Evolutionary conservation across 2,329 filamentous ascomycete species (phyloP).

Genomic region (Penicillium sp.): DNA sequence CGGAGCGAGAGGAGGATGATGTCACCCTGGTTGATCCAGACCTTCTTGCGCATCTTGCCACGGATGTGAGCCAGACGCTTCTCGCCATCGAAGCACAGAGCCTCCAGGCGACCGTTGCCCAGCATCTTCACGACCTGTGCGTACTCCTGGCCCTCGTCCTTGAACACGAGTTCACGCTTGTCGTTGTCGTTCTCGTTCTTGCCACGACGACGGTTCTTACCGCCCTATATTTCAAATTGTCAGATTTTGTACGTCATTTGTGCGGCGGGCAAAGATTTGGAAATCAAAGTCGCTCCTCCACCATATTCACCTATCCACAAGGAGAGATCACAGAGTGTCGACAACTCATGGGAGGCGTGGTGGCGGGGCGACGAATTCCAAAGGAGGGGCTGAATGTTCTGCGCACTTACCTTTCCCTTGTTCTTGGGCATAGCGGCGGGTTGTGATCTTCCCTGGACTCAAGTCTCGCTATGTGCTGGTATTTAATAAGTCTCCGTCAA

Average conservation of each 20-base stretch:
- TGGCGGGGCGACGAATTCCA: conserved; percentile 23
- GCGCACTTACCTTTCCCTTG: conserved; percentile 82
- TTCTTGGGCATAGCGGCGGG: conserved; percentile 84
- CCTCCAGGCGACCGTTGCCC: conserved; percentile 88
- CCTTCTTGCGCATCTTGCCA: conserved; percentile 98
- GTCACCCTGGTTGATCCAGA: conserved; percentile 98
- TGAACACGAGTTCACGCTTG: conserved; percentile 97
- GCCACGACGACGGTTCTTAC: conserved; percentile 96
- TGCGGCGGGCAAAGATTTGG: neutral
- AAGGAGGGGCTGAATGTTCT: conserved; percentile 25
- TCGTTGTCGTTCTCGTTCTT: conserved; percentile 99
- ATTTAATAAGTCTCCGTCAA: conserved; percentile 10
- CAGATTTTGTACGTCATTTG: conserved; percentile 20
- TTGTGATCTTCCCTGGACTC: conserved; percentile 26
- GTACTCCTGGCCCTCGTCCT: conserved; percentile 93
- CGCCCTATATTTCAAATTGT: conserved; percentile 60
- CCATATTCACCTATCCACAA: neutral
- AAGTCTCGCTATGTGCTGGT: conserved; percentile 15
- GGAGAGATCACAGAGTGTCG: neutral
- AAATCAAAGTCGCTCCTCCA: neutral
- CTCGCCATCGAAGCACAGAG: conserved; percentile 89
- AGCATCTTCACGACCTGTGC: conserved; percentile 93
- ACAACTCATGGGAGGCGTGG: conserved; percentile 4
- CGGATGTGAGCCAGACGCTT: conserved; percentile 81
- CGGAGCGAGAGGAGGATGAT: conserved; percentile 84